Conservation (phyloP, 306 rosid species). For the Rosa rugosa region DNA sequence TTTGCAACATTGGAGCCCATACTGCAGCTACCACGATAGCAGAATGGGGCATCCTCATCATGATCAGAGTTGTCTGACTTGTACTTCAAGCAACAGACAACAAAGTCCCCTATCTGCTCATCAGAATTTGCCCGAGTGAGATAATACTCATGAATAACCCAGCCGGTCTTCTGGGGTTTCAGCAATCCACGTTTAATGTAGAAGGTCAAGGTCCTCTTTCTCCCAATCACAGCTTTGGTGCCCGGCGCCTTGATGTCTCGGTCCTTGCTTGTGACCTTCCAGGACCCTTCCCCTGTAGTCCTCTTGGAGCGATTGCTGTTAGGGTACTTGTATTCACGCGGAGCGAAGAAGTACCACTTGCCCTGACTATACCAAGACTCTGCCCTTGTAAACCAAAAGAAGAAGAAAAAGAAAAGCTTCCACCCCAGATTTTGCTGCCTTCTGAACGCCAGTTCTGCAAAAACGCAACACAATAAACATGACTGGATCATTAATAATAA, state of each 20-base stretch:
- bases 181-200: not conserved
- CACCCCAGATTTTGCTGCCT: too few relatives aligned
- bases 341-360: conserved; percentile 61
- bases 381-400: not conserved
- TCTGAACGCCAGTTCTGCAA: too few relatives aligned
- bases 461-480: not conserved
- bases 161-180: conserved; percentile 34
- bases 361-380: not conserved
- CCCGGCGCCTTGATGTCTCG: too few relatives aligned
- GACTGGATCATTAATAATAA: too few relatives aligned
- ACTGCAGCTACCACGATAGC: conserved; percentile 13
- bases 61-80: conserved; percentile 8
- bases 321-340: not conserved
- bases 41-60: not conserved
- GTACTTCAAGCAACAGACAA: conserved; percentile 39
- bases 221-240: conserved; percentile 36
- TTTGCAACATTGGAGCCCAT: not conserved
- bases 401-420: too few relatives aligned
- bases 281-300: conserved; percentile 49
- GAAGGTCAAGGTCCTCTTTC: conserved; percentile 65
- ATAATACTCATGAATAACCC: conserved; percentile 72
- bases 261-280: conserved; percentile 59
- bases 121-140: not conserved
- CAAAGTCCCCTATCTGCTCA: conserved; percentile 27
- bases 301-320: conserved; percentile 25